Evolutionary conservation across 1,284 basidiomycete genomes (phyloP).

Genomic region (Bondarzewia mesenterica): DNA sequence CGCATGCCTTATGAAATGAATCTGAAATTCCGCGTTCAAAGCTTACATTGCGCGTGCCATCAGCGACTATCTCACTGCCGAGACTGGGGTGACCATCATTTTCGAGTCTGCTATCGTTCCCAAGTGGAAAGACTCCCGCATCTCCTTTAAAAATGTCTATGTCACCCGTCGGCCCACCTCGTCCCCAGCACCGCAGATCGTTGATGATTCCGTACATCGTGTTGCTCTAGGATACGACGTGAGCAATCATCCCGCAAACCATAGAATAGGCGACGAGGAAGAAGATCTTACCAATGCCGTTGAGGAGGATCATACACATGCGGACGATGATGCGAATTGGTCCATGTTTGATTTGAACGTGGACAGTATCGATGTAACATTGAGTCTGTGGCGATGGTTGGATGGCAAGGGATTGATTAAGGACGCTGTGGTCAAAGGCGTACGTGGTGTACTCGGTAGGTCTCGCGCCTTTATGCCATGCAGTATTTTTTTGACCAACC

Average conservation of each 20-base stretch:
- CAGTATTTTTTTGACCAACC: background rate
- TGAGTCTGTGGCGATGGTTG: conserved; percentile 91
- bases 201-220: conserved; percentile 30
- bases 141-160: conserved; percentile 96
- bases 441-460: conserved; percentile 86
- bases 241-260: conserved; percentile 65
- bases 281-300: conserved; percentile 26
- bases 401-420: conserved; percentile 93
- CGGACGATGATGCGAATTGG: conserved; percentile 57
- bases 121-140: conserved; percentile 92
- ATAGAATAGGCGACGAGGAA: conserved; percentile 49
- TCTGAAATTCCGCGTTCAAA: conserved; percentile 20
- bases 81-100: conserved; percentile 91
- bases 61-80: conserved; percentile 88
- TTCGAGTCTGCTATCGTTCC: conserved; percentile 98
- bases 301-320: conserved; percentile 8
- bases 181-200: conserved; percentile 11
- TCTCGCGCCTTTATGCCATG: conserved; percentile 8
- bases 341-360: conserved; percentile 89
- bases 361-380: conserved; percentile 92
- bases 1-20: background rate
- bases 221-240: conserved; percentile 67
- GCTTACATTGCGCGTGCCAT: conserved; percentile 86
- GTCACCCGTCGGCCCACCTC: conserved; percentile 70
- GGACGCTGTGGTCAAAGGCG: conserved; percentile 88